Percentiles rank a stretch among this genome's conserved stretches.
phyloP scores from a whole-genome alignment of 768 basidiomycete species.

The Fibroporia radiculosa region DNA sequence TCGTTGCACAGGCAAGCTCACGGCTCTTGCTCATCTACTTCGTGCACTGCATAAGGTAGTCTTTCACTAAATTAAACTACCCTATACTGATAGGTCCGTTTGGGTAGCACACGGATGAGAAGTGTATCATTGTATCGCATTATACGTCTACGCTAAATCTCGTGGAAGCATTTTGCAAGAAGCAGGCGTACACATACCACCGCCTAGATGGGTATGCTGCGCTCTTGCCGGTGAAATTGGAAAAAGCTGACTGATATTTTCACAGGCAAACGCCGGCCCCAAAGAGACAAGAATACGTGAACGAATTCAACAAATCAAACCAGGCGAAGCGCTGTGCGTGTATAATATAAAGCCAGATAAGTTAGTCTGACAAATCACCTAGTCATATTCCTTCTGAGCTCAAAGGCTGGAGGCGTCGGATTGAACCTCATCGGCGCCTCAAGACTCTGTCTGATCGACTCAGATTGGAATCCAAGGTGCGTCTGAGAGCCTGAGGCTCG shows the following conservation, averaged over 20 bases:
- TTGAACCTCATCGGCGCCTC: slow-evolving; percentile 92
- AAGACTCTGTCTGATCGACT: slow-evolving; percentile 77
- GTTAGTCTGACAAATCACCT: slow-evolving; percentile 1
- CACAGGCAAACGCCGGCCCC: slow-evolving; percentile 63
- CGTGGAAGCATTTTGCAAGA: slow-evolving; percentile 79
- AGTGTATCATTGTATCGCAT: slow-evolving; percentile 94
- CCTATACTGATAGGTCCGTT: background rate
- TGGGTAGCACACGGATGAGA: slow-evolving; percentile 72
- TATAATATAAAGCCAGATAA: background rate
- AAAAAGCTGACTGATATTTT: background rate
- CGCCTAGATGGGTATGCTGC: slow-evolving; percentile 74
- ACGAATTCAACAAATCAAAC: slow-evolving; percentile 75
- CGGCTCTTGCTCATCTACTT: slow-evolving; percentile 59
- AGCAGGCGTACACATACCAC: slow-evolving; percentile 65
- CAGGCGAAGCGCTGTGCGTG: slow-evolving; percentile 64
- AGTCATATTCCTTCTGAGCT: slow-evolving; percentile 90
- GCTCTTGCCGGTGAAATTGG: background rate
- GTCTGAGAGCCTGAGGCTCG: slow-evolving; percentile 1
- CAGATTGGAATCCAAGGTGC: slow-evolving; percentile 91
- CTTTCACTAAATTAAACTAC: background rate
- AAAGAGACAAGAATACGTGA: slow-evolving; percentile 83
- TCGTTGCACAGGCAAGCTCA: slow-evolving; percentile 56
- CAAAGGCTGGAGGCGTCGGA: slow-evolving; percentile 93
- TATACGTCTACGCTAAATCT: slow-evolving; percentile 93
- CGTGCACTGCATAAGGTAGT: slow-evolving; percentile 48